These are phyloP conservation scores for Paecilomyces niveus DNA, from an alignment of 2,329 filamentous ascomycete genomes.

Conservation along the genomic window DNA sequence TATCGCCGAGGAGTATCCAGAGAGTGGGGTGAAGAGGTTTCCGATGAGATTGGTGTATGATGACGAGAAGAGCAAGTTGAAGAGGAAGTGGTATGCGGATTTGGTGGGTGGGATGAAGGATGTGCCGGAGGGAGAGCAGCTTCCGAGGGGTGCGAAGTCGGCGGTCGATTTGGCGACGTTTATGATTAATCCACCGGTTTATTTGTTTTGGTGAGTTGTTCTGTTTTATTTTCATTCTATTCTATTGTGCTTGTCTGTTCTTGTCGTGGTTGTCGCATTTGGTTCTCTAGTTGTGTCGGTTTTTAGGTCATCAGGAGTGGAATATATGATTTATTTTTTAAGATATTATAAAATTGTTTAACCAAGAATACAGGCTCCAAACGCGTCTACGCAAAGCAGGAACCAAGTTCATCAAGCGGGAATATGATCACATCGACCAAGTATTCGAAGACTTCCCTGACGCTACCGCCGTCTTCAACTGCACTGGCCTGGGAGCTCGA, in stretches of 20 bases:
- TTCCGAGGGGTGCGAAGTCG: neutral
- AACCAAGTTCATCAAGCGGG: neutral
- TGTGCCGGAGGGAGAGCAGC: neutral
- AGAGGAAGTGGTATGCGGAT: conserved; percentile 1
- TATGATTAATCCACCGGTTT: conserved; percentile 2
- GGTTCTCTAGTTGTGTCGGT: no score
- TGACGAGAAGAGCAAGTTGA: neutral
- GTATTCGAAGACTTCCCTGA: conserved; percentile 1
- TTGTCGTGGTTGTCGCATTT: no score
- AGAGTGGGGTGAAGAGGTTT: conserved; percentile 3
- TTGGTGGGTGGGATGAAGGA: neutral
- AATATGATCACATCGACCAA: conserved; percentile 1
- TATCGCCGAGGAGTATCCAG: neutral
- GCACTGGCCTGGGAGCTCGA: conserved; percentile 1
- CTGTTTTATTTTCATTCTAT: neutral
- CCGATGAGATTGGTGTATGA: conserved; percentile 1
- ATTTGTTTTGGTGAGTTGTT: conserved; percentile 1
- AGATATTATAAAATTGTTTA: no score
- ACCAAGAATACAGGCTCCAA: neutral
- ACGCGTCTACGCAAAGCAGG: neutral
- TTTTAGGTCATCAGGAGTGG: no score
- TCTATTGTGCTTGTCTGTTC: neutral
- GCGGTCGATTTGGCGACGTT: conserved; percentile 2
- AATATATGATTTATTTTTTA: no score
- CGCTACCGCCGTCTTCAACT: conserved; percentile 1